Conservation (phyloP, 164 flowering plant genomes). For the Santalum album region DNA sequence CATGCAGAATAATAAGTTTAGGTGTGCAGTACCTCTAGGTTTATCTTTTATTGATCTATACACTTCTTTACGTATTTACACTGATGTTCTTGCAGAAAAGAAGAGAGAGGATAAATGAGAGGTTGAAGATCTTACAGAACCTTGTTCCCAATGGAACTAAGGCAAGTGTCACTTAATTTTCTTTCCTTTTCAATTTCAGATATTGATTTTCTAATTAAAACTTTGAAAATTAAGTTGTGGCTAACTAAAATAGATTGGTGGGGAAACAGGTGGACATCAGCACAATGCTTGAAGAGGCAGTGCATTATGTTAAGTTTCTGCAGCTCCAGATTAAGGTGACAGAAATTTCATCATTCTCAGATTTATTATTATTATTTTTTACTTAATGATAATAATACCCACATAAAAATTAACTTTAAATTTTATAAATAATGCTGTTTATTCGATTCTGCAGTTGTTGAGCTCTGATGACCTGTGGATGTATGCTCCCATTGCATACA, state of each 20-base stretch:
- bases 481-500: constrained; percentile 93
- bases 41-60: no score
- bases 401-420: no score
- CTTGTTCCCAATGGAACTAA: constrained; percentile 96
- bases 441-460: constrained; percentile 51
- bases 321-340: constrained; percentile 95
- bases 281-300: constrained; percentile 99
- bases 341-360: neutral
- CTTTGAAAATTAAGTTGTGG: neutral
- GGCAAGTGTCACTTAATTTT: constrained; percentile 26
- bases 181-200: neutral
- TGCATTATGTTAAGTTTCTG: constrained; percentile 87
- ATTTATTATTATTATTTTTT: no score
- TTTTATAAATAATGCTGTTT: no score
- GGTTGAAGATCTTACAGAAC: constrained; percentile 68
- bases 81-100: constrained; percentile 54
- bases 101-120: constrained; percentile 81
- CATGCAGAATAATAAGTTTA: no score
- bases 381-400: no score
- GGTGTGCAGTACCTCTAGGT: neutral
- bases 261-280: constrained; percentile 74
- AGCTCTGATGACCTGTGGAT: constrained; percentile 97
- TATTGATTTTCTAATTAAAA: neutral
- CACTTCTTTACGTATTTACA: neutral
- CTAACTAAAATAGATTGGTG: constrained; percentile 1